These are phyloP conservation scores for Diaporthe eres DNA, from an alignment of 2,329 filamentous ascomycete species.

Conservation along the genomic window DNA sequence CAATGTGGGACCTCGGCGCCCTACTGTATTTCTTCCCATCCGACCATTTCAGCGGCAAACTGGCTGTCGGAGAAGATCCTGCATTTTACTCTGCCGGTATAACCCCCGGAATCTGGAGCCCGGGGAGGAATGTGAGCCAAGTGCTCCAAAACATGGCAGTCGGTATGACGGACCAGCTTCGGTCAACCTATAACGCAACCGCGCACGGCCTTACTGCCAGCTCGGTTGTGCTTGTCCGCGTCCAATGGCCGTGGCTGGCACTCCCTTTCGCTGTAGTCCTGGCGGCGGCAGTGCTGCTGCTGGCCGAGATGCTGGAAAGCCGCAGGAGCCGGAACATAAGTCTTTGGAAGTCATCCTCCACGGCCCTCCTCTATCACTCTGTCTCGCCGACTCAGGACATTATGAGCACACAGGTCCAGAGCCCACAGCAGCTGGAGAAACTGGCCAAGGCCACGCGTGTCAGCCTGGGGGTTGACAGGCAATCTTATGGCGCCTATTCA, in stretches of 20 bases:
- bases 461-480: neutral
- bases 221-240: conserved; percentile 1
- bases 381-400: neutral
- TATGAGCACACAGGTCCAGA: neutral
- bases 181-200: neutral
- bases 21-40: conserved; percentile 21
- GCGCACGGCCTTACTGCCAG: conserved; percentile 7
- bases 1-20: conserved; percentile 16
- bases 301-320: conserved; percentile 16
- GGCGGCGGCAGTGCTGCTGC: conserved; percentile 2
- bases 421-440: conserved; percentile 5
- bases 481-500: neutral
- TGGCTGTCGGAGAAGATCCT: neutral
- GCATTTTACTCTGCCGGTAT: conserved; percentile 1
- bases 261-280: conserved; percentile 15
- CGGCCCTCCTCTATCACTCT: conserved; percentile 16
- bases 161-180: conserved; percentile 1
- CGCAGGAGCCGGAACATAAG: conserved; percentile 1
- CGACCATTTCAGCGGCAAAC: conserved; percentile 11
- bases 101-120: conserved; percentile 6
- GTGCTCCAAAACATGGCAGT: neutral
- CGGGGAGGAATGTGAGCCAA: neutral
- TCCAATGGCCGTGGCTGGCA: conserved; percentile 10
- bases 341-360: conserved; percentile 15
- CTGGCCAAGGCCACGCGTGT: conserved; percentile 15